phyloP scores from a whole-genome alignment of 306 rosid genomes.

The Geum urbanum region DNA sequence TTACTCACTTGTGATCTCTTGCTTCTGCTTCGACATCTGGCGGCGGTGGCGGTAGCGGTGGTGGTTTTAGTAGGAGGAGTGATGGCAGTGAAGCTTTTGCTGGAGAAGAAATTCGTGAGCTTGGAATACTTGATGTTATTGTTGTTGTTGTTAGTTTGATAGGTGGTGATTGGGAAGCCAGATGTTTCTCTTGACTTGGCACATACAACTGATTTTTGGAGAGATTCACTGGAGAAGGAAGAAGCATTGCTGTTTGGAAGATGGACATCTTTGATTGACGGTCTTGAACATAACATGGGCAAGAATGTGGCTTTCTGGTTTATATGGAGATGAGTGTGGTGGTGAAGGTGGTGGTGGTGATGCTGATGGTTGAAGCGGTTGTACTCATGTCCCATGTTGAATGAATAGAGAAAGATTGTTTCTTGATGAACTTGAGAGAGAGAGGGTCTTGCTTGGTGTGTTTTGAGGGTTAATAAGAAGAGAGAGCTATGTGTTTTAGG shows the following conservation, averaged over 20 bases:
- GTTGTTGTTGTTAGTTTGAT: conserved; percentile 21
- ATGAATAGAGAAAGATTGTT: not conserved
- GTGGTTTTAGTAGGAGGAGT: conserved; percentile 16
- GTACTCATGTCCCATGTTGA: conserved; percentile 41
- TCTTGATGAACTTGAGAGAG: not conserved
- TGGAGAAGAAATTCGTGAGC: conserved; percentile 68
- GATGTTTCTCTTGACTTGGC: conserved; percentile 82
- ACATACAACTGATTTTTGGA: conserved; percentile 90
- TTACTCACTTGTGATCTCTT: conserved; percentile 21
- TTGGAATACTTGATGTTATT: conserved; percentile 49
- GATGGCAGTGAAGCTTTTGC: conserved; percentile 34
- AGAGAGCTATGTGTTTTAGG: no score
- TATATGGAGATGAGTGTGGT: conserved; percentile 19
- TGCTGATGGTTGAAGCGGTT: conserved; percentile 32
- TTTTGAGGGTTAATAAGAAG: not conserved
- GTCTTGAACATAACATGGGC: conserved; percentile 80
- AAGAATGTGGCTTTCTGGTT: conserved; percentile 53
- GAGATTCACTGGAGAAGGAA: conserved; percentile 49
- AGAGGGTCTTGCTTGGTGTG: conserved; percentile 15
- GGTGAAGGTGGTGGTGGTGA: conserved; percentile 14
- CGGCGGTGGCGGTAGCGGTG: conserved; percentile 8
- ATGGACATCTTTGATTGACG: conserved; percentile 36
- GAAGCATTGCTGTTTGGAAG: conserved; percentile 30
- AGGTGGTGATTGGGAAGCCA: conserved; percentile 43
- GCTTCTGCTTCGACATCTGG: conserved; percentile 24